Evolutionary conservation across 208 protist species (phyloP), one percentile per base, ranked within the genome.

Genomic region (Crithidia mellificae): DNA sequence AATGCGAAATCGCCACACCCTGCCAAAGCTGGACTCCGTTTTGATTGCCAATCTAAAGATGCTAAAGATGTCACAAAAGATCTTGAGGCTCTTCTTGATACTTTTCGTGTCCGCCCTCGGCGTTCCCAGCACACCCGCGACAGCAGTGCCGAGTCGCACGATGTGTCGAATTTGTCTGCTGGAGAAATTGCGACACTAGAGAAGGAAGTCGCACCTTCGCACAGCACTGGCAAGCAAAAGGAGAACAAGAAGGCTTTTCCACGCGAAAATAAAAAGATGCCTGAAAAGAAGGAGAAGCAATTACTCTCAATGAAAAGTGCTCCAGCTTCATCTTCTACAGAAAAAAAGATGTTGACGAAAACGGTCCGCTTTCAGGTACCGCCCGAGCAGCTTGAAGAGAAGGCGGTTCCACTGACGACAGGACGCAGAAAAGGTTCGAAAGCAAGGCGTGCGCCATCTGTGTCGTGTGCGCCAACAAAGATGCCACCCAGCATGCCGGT

Each of bases 401-500:
- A 34, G n/a, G 1, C 41, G 2, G 17, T 8, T 24, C 25, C 17
- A 6, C 12, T 12, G 11, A 4, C 19, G 0, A 20, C 5, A 2
- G 11, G 19, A 24, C 56, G 39, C 14, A 19, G 25, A 15, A 29
- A 34, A 50, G 22, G 39, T 6, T 9, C 34, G 6, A 43, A 25
- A 25, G 22, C 19, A 2, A 29, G 17, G 22, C 55, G 17, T 17
- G 6, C 43, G 0, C 8, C 62, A 25, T 11, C 63, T 0, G 2
- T 34, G 1, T 20, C 55, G 43, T 58, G 62, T 55, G 53, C 39
- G 24, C 54, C 56, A 9, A 52, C n/a, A n/a, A 25, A 9, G 32
- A 38, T 72, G 53, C 44, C 55, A 9, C 25, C 43, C 3, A 27
- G 64, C 17, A 38, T 57, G 56, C 57, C 41, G 6, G 57, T 34